phyloP scores from a whole-genome alignment of 2,329 filamentous ascomycete species.

The Verticillium isaacii region DNA sequence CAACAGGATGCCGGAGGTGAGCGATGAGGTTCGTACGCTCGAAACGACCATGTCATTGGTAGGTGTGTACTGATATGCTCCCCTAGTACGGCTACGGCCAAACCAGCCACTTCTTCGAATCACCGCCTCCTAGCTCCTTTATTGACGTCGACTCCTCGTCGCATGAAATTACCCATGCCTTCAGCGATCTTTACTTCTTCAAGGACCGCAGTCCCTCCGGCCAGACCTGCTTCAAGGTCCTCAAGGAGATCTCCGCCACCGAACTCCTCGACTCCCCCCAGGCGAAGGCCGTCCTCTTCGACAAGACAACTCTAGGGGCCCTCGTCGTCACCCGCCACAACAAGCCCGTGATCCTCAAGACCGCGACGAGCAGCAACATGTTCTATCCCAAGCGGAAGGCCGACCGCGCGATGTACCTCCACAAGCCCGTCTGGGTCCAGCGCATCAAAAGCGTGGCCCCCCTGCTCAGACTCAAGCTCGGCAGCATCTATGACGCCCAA shows the following conservation, averaged over 20 bases:
- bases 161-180: background rate
- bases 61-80: background rate
- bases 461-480: slow-evolving; percentile 22
- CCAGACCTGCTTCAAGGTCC: background rate
- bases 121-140: background rate
- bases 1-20: background rate
- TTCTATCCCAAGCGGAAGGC: background rate
- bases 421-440: slow-evolving; percentile 21
- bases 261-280: background rate
- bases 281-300: background rate
- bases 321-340: background rate
- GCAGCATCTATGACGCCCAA: slow-evolving; percentile 20
- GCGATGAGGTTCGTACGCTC: background rate
- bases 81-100: background rate
- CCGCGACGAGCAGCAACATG: background rate
- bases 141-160: background rate
- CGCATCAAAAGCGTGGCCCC: slow-evolving; percentile 23
- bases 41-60: no score
- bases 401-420: slow-evolving; percentile 15
- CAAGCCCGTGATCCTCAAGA: background rate
- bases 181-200: background rate
- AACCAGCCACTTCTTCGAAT: background rate
- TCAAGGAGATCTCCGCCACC: background rate
- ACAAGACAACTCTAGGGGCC: background rate
- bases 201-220: background rate